Base-by-base conservation (phyloP, 192 early-diverging fungal genomes). In the Phlyctochytrium bullatum region DNA sequence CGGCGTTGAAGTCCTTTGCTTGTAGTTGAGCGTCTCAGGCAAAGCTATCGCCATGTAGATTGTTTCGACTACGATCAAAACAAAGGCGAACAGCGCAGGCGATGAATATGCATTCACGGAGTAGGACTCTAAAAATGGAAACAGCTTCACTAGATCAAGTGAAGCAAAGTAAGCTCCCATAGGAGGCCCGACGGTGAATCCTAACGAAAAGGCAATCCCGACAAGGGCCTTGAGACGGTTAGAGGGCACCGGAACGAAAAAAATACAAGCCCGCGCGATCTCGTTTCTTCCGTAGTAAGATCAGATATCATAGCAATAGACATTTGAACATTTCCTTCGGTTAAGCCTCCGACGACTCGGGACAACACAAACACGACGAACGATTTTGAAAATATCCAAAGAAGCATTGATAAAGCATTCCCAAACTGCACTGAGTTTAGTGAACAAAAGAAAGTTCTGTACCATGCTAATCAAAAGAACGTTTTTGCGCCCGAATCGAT, bases 241-340 rank as follows among this genome's bases (percentile, higher is more conserved):
- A 61, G 10, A 6, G 20, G 16, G 4, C 16, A 30, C 2, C 14
- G 28, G 54, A 33, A 3, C 10, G 10, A 25, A 33, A 29, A 34
- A 24, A 36, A 1, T 70, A 90, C 92, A 83, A 99, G 76, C 32
- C 91, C 90, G 24, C 77, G 77, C 1, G 93, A 95, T 25, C 97
- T 70, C 0, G 82, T 88, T 63, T 87, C 78, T 0, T 81, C 77
- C 0, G 90, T 88, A 0, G 97, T 97, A 53, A 97, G 84, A 68
- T 99, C 97, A 20, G 93, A 90, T 40, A 99, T 94, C 72, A 97
- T 94, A 0, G 97, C 95, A 36, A 93, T 92, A 1, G 90, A 92
- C 50, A 99, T 86, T 77, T 99, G 97, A 17, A 99, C 93, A 68
- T 99, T 99, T 50, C 97, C 97, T 71, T 99, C 97, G 57, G 91